Evolutionary conservation across 176 grass and related monocot genomes (phyloP).

Genomic region (Carex pumila): DNA sequence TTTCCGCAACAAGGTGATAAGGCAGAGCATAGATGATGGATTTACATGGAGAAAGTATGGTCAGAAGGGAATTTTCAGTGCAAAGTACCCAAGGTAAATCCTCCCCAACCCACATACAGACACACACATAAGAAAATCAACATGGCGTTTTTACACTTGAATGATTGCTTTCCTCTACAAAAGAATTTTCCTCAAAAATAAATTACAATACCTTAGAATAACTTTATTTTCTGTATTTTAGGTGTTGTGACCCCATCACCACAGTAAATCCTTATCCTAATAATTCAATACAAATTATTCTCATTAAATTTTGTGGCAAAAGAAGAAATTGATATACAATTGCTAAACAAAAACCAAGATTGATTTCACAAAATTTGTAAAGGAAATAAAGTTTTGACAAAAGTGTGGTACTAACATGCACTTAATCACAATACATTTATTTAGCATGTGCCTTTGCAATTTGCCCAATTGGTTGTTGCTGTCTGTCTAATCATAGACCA

Average conservation of each 20-base stretch:
- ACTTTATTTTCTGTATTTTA: background rate
- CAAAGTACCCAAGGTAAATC: slow-evolving; percentile 29
- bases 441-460: background rate
- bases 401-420: background rate
- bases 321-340: background rate
- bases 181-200: background rate
- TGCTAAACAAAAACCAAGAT: background rate
- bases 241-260: background rate
- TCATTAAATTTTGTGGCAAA: background rate
- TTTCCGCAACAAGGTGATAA: slow-evolving; percentile 1
- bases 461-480: background rate
- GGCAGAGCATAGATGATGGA: slow-evolving; percentile 2
- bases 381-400: background rate
- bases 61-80: slow-evolving; percentile 28
- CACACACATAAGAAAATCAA: background rate
- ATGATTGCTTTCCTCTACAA: background rate
- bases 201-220: background rate
- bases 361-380: background rate
- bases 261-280: background rate
- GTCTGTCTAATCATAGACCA: background rate
- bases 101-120: background rate
- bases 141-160: background rate
- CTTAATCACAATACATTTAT: background rate
- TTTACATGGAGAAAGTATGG: slow-evolving; percentile 41
- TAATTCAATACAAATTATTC: background rate